Evolutionary conservation across 495 filamentous ascomycete genomes (phyloP).

Genomic region (Lasiosphaeria hispida): DNA sequence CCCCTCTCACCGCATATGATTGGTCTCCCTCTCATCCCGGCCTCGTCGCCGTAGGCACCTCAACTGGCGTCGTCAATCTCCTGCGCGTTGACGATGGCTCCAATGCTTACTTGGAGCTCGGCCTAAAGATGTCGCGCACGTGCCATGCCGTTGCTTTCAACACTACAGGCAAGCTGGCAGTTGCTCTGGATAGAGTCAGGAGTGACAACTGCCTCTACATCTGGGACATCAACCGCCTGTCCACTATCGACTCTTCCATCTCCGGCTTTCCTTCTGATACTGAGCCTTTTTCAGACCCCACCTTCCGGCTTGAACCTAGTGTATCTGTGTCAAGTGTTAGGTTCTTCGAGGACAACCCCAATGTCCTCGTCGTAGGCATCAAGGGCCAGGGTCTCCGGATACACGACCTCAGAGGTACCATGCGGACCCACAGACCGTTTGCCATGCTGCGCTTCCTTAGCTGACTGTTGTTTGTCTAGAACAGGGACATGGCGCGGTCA

Average conservation of each 20-base stretch:
- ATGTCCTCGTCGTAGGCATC: conserved; percentile 77
- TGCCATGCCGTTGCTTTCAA: conserved; percentile 93
- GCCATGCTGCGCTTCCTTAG: not conserved
- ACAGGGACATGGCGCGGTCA: conserved; percentile 39
- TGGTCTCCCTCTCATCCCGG: conserved; percentile 74
- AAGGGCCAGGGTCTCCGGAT: conserved; percentile 84
- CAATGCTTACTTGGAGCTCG: conserved; percentile 65
- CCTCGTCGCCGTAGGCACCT: conserved; percentile 80
- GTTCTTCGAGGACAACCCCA: conserved; percentile 83
- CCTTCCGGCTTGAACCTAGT: conserved; percentile 72
- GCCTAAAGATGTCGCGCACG: conserved; percentile 78
- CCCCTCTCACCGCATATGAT: conserved; percentile 87
- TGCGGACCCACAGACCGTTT: not conserved
- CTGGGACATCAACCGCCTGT: conserved; percentile 78
- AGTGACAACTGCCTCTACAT: conserved; percentile 92
- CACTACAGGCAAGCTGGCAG: conserved; percentile 71
- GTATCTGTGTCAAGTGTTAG: conserved; percentile 87
- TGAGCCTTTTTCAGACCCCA: conserved; percentile 54
- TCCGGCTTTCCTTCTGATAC: conserved; percentile 39
- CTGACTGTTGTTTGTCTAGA: conserved; percentile 12
- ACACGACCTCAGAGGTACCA: conserved; percentile 80
- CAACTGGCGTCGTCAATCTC: conserved; percentile 79
- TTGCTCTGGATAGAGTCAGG: conserved; percentile 84
- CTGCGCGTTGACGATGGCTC: conserved; percentile 68
- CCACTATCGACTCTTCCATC: conserved; percentile 40